Evolutionary conservation across 2,329 filamentous ascomycete genomes (phyloP), one percentile per base, ranked within the genome.

Genomic region (Leptographium wingfieldii): DNA sequence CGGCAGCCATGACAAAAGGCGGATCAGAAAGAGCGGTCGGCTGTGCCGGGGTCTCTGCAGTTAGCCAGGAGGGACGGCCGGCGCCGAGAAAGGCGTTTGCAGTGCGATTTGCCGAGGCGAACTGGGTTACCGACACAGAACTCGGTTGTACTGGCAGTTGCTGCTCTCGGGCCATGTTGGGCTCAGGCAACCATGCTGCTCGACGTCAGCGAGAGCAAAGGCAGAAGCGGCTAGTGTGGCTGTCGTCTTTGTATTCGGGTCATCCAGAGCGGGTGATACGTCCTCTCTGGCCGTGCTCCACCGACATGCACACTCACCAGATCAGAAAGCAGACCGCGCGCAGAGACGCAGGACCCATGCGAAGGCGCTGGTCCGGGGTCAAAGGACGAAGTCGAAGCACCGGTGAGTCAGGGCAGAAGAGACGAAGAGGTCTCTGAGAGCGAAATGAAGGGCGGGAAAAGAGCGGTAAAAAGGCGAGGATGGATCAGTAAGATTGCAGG

Each of bases 11-110:
- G 5, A 31, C 16, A 22, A 16, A 31, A 14, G 52, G 2, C 12
- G 25, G 6, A 33, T 53, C 12, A 4, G 52, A 11, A n/a, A 22
- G n/a, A 27, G 19, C 19, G 19, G 27, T 60, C 27, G 27, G n/a
- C 48, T 19, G 38, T 49, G 56, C 43, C n/a, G 40, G 16, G 19
- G 11, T n/a, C 16, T 40, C 43, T 22, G 43, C 31, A 5, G 9
- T 65, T 61, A 70, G 64, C 70, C 70, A 71, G 63, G 68, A 58
- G 56, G 67, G 69, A 57, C 68, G 65, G 12, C 64, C 64, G 27
- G 63, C 56, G 3, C 65, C 66, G 43, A 72, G 64, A 58, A 72
- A 71, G 27, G 64, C 59, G 57, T 67, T 68, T 29, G 67, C 67
- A 1, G 70, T 71, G 46, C 65, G 67, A 63, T 71, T 72, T 12